Conservation (phyloP, 2,329 filamentous ascomycete genomes). For the Chaetomium sp. region DNA sequence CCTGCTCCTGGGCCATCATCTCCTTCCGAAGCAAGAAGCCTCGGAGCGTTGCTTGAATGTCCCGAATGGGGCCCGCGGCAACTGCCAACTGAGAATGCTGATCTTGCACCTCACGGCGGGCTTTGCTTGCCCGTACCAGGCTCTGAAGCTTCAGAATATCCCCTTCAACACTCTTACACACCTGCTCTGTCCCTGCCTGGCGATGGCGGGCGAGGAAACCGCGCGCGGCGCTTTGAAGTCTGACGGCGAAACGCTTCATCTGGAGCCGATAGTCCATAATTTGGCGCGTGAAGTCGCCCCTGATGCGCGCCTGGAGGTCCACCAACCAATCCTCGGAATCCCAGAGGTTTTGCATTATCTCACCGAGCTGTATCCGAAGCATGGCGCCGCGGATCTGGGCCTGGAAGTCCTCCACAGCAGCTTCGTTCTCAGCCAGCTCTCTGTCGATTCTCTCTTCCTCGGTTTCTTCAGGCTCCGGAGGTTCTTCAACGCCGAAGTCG, state of each 20-base stretch:
- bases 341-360: slow-evolving; percentile 88
- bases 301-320: slow-evolving; percentile 81
- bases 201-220: slow-evolving; percentile 72
- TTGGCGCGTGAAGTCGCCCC: slow-evolving; percentile 85
- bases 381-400: slow-evolving; percentile 82
- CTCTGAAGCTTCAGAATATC: slow-evolving; percentile 81
- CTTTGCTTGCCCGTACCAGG: slow-evolving; percentile 70
- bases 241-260: slow-evolving; percentile 79
- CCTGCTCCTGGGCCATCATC: slow-evolving; percentile 57
- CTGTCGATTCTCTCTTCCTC: slow-evolving; percentile 87
- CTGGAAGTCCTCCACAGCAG: slow-evolving; percentile 75
- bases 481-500: slow-evolving; percentile 81
- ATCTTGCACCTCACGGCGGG: slow-evolving; percentile 59
- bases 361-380: slow-evolving; percentile 72
- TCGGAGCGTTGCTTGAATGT: slow-evolving; percentile 66
- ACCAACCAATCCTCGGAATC: slow-evolving; percentile 76
- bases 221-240: slow-evolving; percentile 78
- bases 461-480: slow-evolving; percentile 75
- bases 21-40: slow-evolving; percentile 66
- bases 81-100: slow-evolving; percentile 61
- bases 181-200: slow-evolving; percentile 62
- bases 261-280: slow-evolving; percentile 77
- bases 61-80: slow-evolving; percentile 64
- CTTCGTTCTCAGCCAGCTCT: slow-evolving; percentile 77
- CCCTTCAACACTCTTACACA: slow-evolving; percentile 70